phyloP scores from a whole-genome alignment of 139 green algal genomes.

The Picochlorum sp. region DNA sequence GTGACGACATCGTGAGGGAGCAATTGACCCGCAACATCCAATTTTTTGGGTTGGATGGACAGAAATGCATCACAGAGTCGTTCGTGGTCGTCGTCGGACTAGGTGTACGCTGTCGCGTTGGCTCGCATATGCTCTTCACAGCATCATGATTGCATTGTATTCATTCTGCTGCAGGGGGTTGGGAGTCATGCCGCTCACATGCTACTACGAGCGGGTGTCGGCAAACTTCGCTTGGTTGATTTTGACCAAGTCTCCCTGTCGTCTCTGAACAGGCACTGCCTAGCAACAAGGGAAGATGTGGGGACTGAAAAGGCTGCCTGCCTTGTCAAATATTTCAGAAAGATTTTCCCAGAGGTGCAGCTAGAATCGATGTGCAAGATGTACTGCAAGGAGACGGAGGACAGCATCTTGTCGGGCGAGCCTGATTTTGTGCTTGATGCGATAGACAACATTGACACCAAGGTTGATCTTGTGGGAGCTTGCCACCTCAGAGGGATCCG shows the following conservation, averaged over 20 bases:
- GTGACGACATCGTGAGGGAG: slow-evolving; percentile 73
- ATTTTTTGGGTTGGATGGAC: slow-evolving; percentile 81
- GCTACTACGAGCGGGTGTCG: slow-evolving; percentile 86
- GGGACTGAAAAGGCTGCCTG: slow-evolving; percentile 78
- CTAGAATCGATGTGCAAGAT: slow-evolving; percentile 59
- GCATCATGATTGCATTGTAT: not conserved
- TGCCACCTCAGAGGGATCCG: slow-evolving; percentile 65
- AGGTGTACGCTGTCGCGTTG: slow-evolving; percentile 46
- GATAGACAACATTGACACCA: slow-evolving; percentile 99
- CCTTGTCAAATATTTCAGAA: slow-evolving; percentile 67
- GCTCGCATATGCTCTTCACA: slow-evolving; percentile 5
- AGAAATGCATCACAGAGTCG: slow-evolving; percentile 44
- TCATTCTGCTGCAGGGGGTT: slow-evolving; percentile 63
- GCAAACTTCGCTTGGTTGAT: slow-evolving; percentile 84
- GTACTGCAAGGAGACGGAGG: slow-evolving; percentile 69
- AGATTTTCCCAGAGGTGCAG: slow-evolving; percentile 83
- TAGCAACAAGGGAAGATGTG: slow-evolving; percentile 87
- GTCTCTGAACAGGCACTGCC: slow-evolving; percentile 87
- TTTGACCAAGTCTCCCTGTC: slow-evolving; percentile 90
- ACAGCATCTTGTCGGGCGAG: slow-evolving; percentile 64
- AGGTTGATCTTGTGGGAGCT: slow-evolving; percentile 79
- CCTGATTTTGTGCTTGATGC: slow-evolving; percentile 91
- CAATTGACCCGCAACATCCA: slow-evolving; percentile 89
- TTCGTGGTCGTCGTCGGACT: slow-evolving; percentile 93
- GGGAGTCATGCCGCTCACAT: slow-evolving; percentile 89